Percentiles rank a stretch among this genome's conserved stretches.
Evolutionary conservation across 2,329 filamentous ascomycete species (phyloP).

Genomic region (Microdochium paspali): DNA sequence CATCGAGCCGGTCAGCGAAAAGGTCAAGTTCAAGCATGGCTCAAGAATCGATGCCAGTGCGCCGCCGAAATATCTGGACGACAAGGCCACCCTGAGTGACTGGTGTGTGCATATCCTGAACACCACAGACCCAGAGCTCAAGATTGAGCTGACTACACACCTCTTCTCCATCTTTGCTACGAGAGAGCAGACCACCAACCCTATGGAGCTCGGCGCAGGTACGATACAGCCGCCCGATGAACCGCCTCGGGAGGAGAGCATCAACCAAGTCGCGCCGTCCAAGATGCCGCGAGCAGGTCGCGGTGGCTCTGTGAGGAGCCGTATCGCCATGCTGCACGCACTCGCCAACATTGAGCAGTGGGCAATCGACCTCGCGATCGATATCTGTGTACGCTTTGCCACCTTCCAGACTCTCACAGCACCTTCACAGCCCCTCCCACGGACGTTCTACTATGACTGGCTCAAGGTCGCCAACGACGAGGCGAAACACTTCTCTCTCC

Average conservation of each 20-base stretch:
- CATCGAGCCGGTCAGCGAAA: conserved; percentile 33
- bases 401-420: conserved; percentile 25
- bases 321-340: conserved; percentile 34
- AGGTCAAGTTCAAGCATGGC: conserved; percentile 30
- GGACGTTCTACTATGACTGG: conserved; percentile 37
- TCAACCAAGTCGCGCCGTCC: conserved; percentile 26
- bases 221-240: conserved; percentile 24
- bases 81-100: conserved; percentile 32
- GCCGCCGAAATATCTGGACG: conserved; percentile 20
- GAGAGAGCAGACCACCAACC: conserved; percentile 24
- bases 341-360: conserved; percentile 38
- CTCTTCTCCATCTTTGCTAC: conserved; percentile 29
- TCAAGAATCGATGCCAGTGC: conserved; percentile 9
- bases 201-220: conserved; percentile 30
- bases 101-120: conserved; percentile 36
- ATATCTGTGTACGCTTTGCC: conserved; percentile 35
- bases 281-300: conserved; percentile 28
- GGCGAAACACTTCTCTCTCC: conserved; percentile 35
- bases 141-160: conserved; percentile 33
- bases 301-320: conserved; percentile 31
- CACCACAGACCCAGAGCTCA: conserved; percentile 32
- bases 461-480: conserved; percentile 36
- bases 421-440: conserved; percentile 21
- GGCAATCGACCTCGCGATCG: conserved; percentile 36
- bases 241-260: conserved; percentile 26